Evolutionary conservation across 108 stramenopile species (phyloP).

Genomic region (Cyclotella sp.): DNA sequence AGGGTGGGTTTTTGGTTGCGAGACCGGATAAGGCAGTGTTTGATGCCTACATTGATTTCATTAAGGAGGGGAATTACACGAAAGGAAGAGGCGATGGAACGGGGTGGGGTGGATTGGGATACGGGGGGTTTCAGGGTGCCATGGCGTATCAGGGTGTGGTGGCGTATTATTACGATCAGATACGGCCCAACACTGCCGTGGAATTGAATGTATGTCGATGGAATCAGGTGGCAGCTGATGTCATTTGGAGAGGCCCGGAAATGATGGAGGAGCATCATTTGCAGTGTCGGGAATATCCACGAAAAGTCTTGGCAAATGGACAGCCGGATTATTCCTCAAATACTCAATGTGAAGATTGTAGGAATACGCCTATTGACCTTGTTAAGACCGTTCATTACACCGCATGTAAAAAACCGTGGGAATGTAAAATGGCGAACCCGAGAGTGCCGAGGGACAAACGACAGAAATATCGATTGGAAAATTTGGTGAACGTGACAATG

Average conservation of each 20-base stretch:
- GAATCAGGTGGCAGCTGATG: constrained; percentile 68
- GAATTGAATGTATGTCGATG: constrained; percentile 68
- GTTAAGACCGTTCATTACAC: constrained; percentile 76
- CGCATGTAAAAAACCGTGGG: constrained; percentile 82
- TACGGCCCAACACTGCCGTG: constrained; percentile 51
- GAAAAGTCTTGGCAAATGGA: constrained; percentile 39
- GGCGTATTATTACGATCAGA: constrained; percentile 65
- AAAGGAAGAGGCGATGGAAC: constrained; percentile 43
- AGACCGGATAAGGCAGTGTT: constrained; percentile 48
- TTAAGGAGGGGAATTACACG: constrained; percentile 56
- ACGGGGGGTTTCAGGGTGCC: constrained; percentile 65
- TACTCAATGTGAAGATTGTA: constrained; percentile 69
- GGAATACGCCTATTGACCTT: constrained; percentile 56
- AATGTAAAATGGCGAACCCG: constrained; percentile 66
- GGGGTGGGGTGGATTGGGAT: constrained; percentile 64
- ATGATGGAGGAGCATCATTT: constrained; percentile 55
- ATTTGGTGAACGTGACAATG: constrained; percentile 70
- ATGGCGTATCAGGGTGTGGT: constrained; percentile 70
- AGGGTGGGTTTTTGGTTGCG: constrained; percentile 70
- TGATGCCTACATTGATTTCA: constrained; percentile 56
- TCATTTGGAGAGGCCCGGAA: constrained; percentile 65
- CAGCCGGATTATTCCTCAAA: constrained; percentile 62
- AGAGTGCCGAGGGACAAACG: constrained; percentile 57
- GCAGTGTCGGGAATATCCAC: constrained; percentile 73
- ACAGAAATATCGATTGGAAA: constrained; percentile 60